phyloP scores from a whole-genome alignment of 306 rosid species.

The Cyclanthera cordifolia region DNA sequence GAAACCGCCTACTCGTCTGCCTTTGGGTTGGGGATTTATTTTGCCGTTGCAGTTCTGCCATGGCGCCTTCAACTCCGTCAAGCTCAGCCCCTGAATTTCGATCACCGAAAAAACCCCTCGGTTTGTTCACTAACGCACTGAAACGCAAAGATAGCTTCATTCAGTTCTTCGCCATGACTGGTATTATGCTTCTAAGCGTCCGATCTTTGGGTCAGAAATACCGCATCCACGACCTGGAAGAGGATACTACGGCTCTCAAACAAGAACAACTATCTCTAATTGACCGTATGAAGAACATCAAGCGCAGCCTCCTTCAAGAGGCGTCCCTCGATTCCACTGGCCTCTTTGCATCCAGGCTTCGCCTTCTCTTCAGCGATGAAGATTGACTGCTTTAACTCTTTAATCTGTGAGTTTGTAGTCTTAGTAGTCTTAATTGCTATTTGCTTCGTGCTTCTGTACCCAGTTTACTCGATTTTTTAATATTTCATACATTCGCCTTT shows the following conservation, averaged over 20 bases:
- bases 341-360: constrained; percentile 55
- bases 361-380: constrained; percentile 43
- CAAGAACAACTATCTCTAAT: constrained; percentile 35
- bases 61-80: constrained; percentile 42
- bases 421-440: not conserved
- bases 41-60: constrained; percentile 10
- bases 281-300: constrained; percentile 41
- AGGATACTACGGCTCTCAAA: constrained; percentile 44
- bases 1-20: not conserved
- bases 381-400: constrained; percentile 13
- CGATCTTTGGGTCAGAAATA: constrained; percentile 78
- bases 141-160: constrained; percentile 62
- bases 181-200: constrained; percentile 53
- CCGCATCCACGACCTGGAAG: constrained; percentile 47
- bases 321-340: constrained; percentile 70
- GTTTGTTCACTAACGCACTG: constrained; percentile 28
- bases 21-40: not conserved
- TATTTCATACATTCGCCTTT: not conserved
- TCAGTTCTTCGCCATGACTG: constrained; percentile 67
- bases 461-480: not conserved
- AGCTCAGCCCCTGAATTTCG: constrained; percentile 19
- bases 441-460: not conserved
- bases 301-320: constrained; percentile 48
- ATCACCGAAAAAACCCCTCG: constrained; percentile 20
- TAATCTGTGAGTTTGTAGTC: constrained; percentile 14